These are phyloP conservation scores for Aspergillus steynii DNA, from an alignment of 495 filamentous ascomycete genomes.

Conservation along the genomic window DNA sequence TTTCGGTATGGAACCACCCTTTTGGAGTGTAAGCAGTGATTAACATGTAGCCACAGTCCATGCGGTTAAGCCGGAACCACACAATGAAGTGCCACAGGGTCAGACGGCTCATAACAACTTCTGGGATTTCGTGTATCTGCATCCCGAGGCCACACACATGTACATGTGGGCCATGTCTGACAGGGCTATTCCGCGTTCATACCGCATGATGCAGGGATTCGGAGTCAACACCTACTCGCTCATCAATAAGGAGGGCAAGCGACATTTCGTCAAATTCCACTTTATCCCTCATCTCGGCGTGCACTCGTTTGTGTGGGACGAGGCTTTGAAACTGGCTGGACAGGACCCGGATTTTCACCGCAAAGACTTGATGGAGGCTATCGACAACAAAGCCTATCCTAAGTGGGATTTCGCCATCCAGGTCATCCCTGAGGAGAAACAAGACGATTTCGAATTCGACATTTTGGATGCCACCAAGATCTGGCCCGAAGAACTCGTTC, in stretches of 20 bases:
- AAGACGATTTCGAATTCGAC: conserved; percentile 87
- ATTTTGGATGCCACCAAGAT: conserved; percentile 90
- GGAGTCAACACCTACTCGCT: conserved; percentile 75
- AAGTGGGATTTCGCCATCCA: conserved; percentile 88
- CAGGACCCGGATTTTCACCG: conserved; percentile 82
- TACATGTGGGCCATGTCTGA: conserved; percentile 79
- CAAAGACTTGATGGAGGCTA: conserved; percentile 71
- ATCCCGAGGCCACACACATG: conserved; percentile 75
- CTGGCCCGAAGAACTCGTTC: conserved; percentile 83
- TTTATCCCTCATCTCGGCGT: conserved; percentile 70
- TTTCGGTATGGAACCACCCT: conserved; percentile 35
- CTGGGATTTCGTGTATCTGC: conserved; percentile 58
- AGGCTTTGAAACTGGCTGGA: conserved; percentile 76
- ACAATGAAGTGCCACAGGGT: conserved; percentile 68
- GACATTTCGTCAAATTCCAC: conserved; percentile 72
- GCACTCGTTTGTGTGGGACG: conserved; percentile 76
- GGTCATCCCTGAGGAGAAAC: conserved; percentile 66
- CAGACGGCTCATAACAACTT: conserved; percentile 65
- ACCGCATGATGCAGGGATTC: conserved; percentile 79
- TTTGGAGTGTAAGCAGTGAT: too few species aligned
- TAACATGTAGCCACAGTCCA: conserved; percentile 43
- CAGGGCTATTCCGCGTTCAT: conserved; percentile 68
- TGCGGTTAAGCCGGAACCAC: conserved; percentile 76
- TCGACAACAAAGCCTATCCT: conserved; percentile 64
- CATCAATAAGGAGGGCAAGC: conserved; percentile 61